phyloP scores from a whole-genome alignment of 1,284 basidiomycete genomes.

The Cutaneotrichosporon cavernicola region DNA sequence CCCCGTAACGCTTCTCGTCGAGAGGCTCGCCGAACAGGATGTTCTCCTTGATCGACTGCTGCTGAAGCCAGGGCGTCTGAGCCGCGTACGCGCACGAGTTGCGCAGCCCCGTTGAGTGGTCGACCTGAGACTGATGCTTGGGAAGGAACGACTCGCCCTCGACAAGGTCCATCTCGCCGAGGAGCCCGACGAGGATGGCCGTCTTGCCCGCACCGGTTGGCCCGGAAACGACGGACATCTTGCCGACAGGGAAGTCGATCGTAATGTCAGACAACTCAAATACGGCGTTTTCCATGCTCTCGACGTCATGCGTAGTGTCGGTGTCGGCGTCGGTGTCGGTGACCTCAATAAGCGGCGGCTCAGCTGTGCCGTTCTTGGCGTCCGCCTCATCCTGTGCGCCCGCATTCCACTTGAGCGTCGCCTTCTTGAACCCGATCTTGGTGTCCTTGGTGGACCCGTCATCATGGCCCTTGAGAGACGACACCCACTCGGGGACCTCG shows the following conservation, averaged over 20 bases:
- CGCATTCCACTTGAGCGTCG: constrained; percentile 68
- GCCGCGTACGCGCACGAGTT: constrained; percentile 79
- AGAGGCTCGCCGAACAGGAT: constrained; percentile 68
- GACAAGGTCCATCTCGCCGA: constrained; percentile 65
- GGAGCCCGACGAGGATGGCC: constrained; percentile 51
- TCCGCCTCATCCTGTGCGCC: constrained; percentile 19
- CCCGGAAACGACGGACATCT: constrained; percentile 67
- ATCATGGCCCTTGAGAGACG: constrained; percentile 58
- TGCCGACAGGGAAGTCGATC: constrained; percentile 67
- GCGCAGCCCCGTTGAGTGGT: constrained; percentile 62
- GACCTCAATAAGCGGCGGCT: constrained; percentile 9
- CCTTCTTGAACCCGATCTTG: constrained; percentile 65
- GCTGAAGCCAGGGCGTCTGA: constrained; percentile 79
- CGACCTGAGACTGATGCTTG: constrained; percentile 63
- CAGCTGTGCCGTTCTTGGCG: constrained; percentile 28
- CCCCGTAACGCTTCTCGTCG: constrained; percentile 68
- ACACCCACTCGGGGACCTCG: constrained; percentile 71
- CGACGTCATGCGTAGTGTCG: neutral
- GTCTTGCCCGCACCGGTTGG: constrained; percentile 69
- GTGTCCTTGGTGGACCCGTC: constrained; percentile 32
- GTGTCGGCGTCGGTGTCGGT: constrained; percentile 21
- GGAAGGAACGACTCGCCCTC: constrained; percentile 63
- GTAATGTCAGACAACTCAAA: constrained; percentile 68
- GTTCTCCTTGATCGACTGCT: constrained; percentile 58
- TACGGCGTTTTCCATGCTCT: constrained; percentile 9